A percentile compares a stretch with the other conserved stretches of the same genome.
phyloP scores from a whole-genome alignment of 2,329 filamentous ascomycete species.

The Pseudogymnoascus sp. region DNA sequence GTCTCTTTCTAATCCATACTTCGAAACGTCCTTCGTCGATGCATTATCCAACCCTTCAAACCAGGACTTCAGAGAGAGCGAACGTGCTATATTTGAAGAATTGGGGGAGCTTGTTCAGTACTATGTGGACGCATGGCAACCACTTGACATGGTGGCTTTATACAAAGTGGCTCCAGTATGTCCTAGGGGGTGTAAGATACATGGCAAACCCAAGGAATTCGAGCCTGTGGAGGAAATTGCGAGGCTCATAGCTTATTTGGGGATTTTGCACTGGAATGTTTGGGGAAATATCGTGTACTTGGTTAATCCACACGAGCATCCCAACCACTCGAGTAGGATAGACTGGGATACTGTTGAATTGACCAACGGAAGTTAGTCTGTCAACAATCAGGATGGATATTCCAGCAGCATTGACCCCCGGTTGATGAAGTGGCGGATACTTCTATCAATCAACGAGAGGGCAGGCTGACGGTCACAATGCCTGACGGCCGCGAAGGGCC shows the following conservation, averaged over 20 bases:
- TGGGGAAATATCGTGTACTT: conserved; percentile 73
- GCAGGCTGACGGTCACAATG: neutral
- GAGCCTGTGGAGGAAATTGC: conserved; percentile 57
- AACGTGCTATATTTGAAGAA: neutral
- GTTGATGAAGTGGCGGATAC: neutral
- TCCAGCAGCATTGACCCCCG: neutral
- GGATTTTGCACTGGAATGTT: conserved; percentile 82
- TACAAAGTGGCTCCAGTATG: neutral
- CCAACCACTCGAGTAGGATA: neutral
- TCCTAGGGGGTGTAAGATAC: neutral
- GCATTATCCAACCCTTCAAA: neutral
- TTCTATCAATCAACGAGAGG: neutral
- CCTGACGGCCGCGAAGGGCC: neutral
- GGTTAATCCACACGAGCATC: conserved; percentile 23
- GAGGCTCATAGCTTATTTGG: conserved; percentile 73
- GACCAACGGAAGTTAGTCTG: neutral
- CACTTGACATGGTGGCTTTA: neutral
- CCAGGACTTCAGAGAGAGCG: neutral
- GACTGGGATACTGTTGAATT: neutral
- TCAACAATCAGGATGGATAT: neutral
- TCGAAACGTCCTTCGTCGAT: neutral
- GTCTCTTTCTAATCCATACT: conserved; percentile 23
- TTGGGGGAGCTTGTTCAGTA: neutral
- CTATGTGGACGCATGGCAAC: conserved; percentile 14
- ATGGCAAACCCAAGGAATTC: neutral